Conservation (phyloP, 495 filamentous ascomycete species). For the Tirmania nivea region DNA sequence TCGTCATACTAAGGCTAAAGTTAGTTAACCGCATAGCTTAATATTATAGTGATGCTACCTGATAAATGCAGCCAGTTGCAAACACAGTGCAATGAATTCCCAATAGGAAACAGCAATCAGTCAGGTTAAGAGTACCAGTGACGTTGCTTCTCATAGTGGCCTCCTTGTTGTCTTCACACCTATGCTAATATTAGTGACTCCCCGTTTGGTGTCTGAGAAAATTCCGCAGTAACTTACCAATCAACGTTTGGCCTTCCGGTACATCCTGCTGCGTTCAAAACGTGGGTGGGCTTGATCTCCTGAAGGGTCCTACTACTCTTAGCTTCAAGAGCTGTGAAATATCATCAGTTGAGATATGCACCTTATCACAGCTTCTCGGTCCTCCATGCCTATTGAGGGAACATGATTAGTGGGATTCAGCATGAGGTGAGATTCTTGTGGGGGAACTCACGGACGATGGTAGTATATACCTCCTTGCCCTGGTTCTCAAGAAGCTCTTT, state of each 20-base stretch:
- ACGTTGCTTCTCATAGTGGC: slow-evolving; percentile 42
- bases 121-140: slow-evolving; percentile 38
- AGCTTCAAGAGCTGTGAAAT: slow-evolving; percentile 16
- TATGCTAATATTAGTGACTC: not conserved
- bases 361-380: slow-evolving; percentile 31
- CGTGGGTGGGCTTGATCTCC: slow-evolving; percentile 36
- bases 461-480: slow-evolving; percentile 36
- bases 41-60: slow-evolving; percentile 9
- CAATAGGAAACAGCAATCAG: slow-evolving; percentile 34
- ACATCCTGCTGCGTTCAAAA: slow-evolving; percentile 40
- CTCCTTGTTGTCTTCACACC: slow-evolving; percentile 42
- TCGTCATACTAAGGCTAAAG: slow-evolving; percentile 25
- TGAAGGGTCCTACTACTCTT: slow-evolving; percentile 20
- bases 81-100: slow-evolving; percentile 41
- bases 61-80: slow-evolving; percentile 42
- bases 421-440: no score
- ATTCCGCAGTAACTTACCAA: slow-evolving; percentile 21
- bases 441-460: slow-evolving; percentile 25
- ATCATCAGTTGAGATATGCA: slow-evolving; percentile 1
- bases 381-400: slow-evolving; percentile 26
- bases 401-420: no score
- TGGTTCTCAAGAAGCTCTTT: slow-evolving; percentile 38
- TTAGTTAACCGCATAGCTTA: slow-evolving; percentile 3
- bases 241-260: slow-evolving; percentile 49
- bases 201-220: not conserved